Evolutionary conservation across 2,329 filamentous ascomycete species (phyloP).

Genomic region (Tolypocladium tropicale): DNA sequence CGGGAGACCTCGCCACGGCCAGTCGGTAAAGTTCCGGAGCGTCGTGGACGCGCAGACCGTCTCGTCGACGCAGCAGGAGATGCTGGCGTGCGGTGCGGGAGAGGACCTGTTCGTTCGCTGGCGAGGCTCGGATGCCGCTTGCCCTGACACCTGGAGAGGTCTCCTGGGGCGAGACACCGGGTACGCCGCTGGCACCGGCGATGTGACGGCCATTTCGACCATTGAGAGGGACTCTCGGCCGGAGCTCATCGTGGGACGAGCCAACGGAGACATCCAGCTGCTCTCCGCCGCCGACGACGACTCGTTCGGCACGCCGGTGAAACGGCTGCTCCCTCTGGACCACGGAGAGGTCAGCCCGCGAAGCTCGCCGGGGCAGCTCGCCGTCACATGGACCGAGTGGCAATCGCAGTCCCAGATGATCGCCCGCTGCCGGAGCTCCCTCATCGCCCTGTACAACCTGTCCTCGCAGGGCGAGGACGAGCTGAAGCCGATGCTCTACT

Average conservation of each 20-base stretch:
- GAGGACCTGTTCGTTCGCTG: conserved; percentile 37
- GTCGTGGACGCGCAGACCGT: conserved; percentile 34
- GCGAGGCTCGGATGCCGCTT: conserved; percentile 16
- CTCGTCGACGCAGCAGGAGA: conserved; percentile 27
- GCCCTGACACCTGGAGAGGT: conserved; percentile 22
- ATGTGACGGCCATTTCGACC: conserved; percentile 37
- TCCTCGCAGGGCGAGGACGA: conserved; percentile 1
- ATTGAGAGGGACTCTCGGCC: conserved; percentile 22
- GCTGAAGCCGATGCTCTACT: conserved; percentile 11
- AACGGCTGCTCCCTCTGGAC: conserved; percentile 10
- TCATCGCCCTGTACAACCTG: conserved; percentile 19
- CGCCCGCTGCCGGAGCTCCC: conserved; percentile 19
- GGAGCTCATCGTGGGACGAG: conserved; percentile 35
- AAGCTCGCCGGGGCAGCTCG: conserved; percentile 12
- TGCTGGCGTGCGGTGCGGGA: conserved; percentile 40
- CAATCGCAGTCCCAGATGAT: conserved; percentile 16
- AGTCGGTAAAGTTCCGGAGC: conserved; percentile 32
- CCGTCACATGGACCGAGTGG: conserved; percentile 24
- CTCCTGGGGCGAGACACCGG: conserved; percentile 27
- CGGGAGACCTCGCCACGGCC: conserved; percentile 15
- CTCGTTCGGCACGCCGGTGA: conserved; percentile 14
- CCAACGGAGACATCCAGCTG: conserved; percentile 37
- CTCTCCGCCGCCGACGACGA: conserved; percentile 26
- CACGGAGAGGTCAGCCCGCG: not conserved
- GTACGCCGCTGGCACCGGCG: conserved; percentile 34